phyloP scores from a whole-genome alignment of 2,329 filamentous ascomycete genomes.

The Aspergillus glaucus region DNA sequence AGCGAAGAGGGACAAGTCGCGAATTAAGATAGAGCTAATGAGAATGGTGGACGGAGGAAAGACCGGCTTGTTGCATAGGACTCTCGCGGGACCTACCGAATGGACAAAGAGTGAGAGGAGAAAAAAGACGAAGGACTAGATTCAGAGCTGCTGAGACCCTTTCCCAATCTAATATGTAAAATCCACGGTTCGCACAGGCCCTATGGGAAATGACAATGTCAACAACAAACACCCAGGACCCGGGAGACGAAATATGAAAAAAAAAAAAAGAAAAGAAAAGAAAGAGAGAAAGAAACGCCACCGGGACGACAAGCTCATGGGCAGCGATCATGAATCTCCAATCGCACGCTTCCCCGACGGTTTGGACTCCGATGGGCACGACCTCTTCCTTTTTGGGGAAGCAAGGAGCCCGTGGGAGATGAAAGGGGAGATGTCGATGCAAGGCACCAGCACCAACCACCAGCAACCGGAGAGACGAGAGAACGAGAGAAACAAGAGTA shows the following conservation, averaged over 20 bases:
- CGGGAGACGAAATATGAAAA: conserved; percentile 5
- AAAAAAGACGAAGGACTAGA: conserved; percentile 2
- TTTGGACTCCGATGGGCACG: conserved; percentile 20
- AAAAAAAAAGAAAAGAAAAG: neutral
- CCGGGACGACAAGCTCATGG: conserved; percentile 21
- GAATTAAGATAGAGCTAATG: conserved; percentile 33
- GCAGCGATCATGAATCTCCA: conserved; percentile 15
- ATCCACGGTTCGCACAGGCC: conserved; percentile 14
- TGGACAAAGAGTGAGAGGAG: conserved; percentile 14
- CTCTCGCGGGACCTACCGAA: conserved; percentile 24
- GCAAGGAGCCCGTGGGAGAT: conserved; percentile 22
- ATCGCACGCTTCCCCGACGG: conserved; percentile 18
- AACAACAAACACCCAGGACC: conserved; percentile 27
- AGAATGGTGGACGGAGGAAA: conserved; percentile 21
- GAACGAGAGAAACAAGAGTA: conserved; percentile 19
- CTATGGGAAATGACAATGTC: conserved; percentile 20
- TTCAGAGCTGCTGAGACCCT: conserved; percentile 14
- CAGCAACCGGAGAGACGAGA: conserved; percentile 10
- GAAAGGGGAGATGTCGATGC: conserved; percentile 23
- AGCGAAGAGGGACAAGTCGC: conserved; percentile 24
- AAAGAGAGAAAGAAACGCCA: conserved; percentile 4
- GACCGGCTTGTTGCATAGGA: conserved; percentile 29
- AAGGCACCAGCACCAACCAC: conserved; percentile 23
- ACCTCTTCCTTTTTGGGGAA: conserved; percentile 16
- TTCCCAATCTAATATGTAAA: conserved; percentile 25